Percentiles rank a stretch among this genome's conserved stretches.
Evolutionary conservation across 2,329 filamentous ascomycete species (phyloP).

Genomic region (Escovopsis weberi): DNA sequence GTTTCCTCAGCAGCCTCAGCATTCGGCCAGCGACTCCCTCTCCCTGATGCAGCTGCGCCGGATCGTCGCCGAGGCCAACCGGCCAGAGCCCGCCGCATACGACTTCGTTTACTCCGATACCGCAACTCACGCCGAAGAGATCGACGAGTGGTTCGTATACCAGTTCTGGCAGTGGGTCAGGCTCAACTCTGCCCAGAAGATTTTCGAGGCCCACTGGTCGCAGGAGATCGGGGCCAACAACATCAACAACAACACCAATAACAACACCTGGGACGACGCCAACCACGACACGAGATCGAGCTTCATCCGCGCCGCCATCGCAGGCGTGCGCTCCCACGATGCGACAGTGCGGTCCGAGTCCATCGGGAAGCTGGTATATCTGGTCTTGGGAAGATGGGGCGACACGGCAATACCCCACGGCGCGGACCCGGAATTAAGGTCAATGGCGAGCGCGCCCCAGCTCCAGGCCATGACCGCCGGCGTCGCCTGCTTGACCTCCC

Average conservation of each 20-base stretch:
- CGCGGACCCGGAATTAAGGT: conserved; percentile 26
- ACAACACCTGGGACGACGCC: conserved; percentile 53
- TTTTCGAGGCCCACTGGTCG: conserved; percentile 66
- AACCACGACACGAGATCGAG: conserved; percentile 37
- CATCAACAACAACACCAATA: conserved; percentile 13
- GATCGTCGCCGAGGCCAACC: conserved; percentile 60
- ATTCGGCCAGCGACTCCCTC: conserved; percentile 48
- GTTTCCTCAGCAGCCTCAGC: conserved; percentile 20
- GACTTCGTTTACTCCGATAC: conserved; percentile 71
- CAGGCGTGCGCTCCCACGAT: conserved; percentile 28
- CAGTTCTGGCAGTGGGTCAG: conserved; percentile 73
- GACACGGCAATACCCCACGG: conserved; percentile 43
- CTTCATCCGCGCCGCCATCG: conserved; percentile 44
- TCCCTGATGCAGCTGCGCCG: conserved; percentile 60
- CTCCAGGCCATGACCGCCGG: conserved; percentile 44
- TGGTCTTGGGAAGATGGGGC: conserved; percentile 56
- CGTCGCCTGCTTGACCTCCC: conserved; percentile 34
- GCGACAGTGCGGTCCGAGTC: conserved; percentile 34
- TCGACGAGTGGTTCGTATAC: conserved; percentile 97
- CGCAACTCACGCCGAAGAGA: conserved; percentile 65
- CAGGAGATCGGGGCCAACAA: conserved; percentile 31
- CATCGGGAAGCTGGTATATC: conserved; percentile 43
- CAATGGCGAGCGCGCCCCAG: conserved; percentile 40
- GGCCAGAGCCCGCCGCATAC: conserved; percentile 57
- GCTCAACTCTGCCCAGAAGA: conserved; percentile 57